phyloP scores from a whole-genome alignment of 1,139 yeast species.

The Meyerozyma sp. region DNA sequence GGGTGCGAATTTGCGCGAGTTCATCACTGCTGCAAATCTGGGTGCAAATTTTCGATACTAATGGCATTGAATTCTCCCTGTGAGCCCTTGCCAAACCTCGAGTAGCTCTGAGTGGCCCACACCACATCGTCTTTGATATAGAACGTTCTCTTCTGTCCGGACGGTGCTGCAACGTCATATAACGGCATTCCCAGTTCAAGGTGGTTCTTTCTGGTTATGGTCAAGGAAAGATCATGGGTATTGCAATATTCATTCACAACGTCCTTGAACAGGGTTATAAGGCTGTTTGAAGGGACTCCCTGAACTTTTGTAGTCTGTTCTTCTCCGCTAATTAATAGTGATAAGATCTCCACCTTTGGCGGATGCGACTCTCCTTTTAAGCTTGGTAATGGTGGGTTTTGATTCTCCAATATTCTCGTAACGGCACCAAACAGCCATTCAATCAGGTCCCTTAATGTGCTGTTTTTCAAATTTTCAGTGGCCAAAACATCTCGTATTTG shows the following conservation, averaged over 20 bases:
- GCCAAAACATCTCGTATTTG: not conserved
- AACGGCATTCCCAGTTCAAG: slow-evolving; percentile 20
- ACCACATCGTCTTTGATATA: slow-evolving; percentile 32
- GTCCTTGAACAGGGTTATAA: slow-evolving; percentile 33
- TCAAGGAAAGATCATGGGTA: slow-evolving; percentile 18
- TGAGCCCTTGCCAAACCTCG: not conserved
- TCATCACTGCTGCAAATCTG: not conserved
- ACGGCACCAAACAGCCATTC: slow-evolving; percentile 25
- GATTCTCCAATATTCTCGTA: slow-evolving; percentile 4
- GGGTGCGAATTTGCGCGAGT: not conserved
- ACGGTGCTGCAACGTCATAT: slow-evolving; percentile 11
- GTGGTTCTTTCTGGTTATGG: slow-evolving; percentile 14
- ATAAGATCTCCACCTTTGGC: not conserved
- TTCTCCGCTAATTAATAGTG: slow-evolving; percentile 4
- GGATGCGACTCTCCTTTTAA: slow-evolving; percentile 11
- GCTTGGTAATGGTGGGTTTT: slow-evolving; percentile 12
- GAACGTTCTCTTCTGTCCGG: slow-evolving; percentile 11
- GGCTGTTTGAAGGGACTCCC: slow-evolving; percentile 27
- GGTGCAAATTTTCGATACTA: not conserved
- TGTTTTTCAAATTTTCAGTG: not conserved
- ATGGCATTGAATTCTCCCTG: not conserved
- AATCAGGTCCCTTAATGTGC: slow-evolving; percentile 6
- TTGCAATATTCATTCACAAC: slow-evolving; percentile 30
- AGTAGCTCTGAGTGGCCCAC: slow-evolving; percentile 14
- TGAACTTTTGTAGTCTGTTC: slow-evolving; percentile 9